These are phyloP conservation scores for Nitzschia palea DNA, from an alignment of 108 stramenopile genomes.

Conservation along the genomic window DNA sequence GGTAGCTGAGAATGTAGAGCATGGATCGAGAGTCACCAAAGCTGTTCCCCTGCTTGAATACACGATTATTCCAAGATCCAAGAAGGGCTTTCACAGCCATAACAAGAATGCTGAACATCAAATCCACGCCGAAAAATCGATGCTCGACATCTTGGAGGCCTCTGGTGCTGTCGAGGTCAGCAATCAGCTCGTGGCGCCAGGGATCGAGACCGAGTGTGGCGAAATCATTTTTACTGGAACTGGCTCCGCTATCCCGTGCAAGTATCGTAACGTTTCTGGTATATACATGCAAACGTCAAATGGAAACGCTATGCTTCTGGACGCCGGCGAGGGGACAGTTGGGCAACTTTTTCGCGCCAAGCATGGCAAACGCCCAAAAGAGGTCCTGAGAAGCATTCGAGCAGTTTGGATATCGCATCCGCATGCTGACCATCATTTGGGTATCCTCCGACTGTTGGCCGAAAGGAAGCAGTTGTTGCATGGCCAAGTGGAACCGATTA, in stretches of 20 bases:
- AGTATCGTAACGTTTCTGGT: conserved; percentile 96
- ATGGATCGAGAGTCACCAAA: not conserved
- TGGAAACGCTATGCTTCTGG: conserved; percentile 78
- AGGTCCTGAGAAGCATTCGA: conserved; percentile 51
- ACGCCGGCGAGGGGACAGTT: conserved; percentile 94
- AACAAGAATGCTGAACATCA: conserved; percentile 2
- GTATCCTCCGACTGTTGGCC: conserved; percentile 81
- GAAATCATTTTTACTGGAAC: conserved; percentile 95
- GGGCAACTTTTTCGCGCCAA: conserved; percentile 86
- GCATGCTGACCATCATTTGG: conserved; percentile 98
- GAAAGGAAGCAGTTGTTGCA: conserved; percentile 49
- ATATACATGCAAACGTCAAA: conserved; percentile 69
- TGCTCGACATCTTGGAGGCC: not conserved
- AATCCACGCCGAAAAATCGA: not conserved
- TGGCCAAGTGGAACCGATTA: conserved; percentile 45
- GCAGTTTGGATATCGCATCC: conserved; percentile 97
- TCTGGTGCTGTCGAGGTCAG: conserved; percentile 16
- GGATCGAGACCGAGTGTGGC: conserved; percentile 7
- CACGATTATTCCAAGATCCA: conserved; percentile 55
- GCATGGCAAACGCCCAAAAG: conserved; percentile 10
- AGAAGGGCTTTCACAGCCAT: conserved; percentile 32
- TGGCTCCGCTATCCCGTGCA: conserved; percentile 95
- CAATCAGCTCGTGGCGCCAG: not conserved
- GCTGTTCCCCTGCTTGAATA: conserved; percentile 70
- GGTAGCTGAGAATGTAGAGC: not conserved